phyloP scores from a whole-genome alignment of 306 rosid species.

The Cicer arietinum region DNA sequence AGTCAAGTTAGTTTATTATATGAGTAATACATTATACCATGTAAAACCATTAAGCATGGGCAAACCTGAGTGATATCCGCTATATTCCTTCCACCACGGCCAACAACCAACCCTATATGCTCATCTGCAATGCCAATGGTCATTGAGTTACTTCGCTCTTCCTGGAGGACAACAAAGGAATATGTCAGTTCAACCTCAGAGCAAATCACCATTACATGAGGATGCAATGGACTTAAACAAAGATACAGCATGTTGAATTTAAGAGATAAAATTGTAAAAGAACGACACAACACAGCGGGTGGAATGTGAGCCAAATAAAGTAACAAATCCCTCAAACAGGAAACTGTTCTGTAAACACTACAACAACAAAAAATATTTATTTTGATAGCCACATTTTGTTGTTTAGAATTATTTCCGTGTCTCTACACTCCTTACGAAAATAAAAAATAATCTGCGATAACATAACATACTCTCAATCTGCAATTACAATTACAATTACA shows the following conservation, averaged over 20 bases:
- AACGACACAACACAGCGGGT: background rate
- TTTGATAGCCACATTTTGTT: conserved; percentile 8
- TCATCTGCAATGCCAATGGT: conserved; percentile 90
- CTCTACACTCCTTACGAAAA: background rate
- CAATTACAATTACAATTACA: conserved; percentile 16
- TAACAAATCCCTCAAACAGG: conserved; percentile 26
- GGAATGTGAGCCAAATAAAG: background rate
- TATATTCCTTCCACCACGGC: conserved; percentile 97
- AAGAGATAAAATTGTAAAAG: background rate
- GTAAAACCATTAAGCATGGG: conserved; percentile 31
- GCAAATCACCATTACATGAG: conserved; percentile 27
- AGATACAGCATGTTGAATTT: conserved; percentile 1
- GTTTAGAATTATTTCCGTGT: background rate
- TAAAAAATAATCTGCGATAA: background rate
- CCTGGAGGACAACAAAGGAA: conserved; percentile 62
- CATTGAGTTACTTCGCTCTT: conserved; percentile 81
- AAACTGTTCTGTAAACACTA: conserved; percentile 11
- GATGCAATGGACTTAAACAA: conserved; percentile 32
- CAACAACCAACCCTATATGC: conserved; percentile 95
- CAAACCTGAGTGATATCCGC: conserved; percentile 93
- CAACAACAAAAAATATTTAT: background rate
- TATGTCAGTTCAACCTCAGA: conserved; percentile 33
- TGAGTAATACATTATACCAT: conserved; percentile 16
- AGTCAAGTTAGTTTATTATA: conserved; percentile 34
- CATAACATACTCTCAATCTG: conserved; percentile 25